Percentiles rank a stretch among this genome's conserved stretches.
Conservation (phyloP, 2,329 filamentous ascomycete genomes). For the Alternaria hordeiaustralica region DNA sequence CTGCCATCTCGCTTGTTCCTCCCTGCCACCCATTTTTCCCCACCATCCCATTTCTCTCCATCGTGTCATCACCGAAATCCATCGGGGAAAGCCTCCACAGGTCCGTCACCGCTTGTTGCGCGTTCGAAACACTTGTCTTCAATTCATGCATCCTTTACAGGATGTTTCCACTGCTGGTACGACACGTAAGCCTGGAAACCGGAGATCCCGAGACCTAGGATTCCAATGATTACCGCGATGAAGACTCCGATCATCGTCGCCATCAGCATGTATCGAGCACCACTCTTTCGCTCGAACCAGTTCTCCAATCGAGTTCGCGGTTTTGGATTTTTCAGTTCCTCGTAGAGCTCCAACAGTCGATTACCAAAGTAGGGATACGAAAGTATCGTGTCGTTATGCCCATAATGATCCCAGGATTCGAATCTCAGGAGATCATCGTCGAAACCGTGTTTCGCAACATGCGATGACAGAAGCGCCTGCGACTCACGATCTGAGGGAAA, state of each 20-base stretch:
- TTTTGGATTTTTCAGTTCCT: no score
- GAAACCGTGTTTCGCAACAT: conserved; percentile 5
- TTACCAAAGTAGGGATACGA: conserved; percentile 35
- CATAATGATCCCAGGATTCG: conserved; percentile 6
- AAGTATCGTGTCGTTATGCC: conserved; percentile 23
- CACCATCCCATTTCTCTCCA: neutral
- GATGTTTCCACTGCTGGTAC: conserved; percentile 45
- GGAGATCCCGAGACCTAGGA: conserved; percentile 32
- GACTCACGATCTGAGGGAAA: conserved; percentile 15
- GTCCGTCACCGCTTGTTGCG: neutral
- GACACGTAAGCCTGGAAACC: conserved; percentile 40
- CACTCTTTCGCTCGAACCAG: conserved; percentile 36
- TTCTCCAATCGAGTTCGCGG: no score
- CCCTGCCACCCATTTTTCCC: neutral
- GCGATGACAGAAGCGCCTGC: conserved; percentile 12
- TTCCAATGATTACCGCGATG: conserved; percentile 36
- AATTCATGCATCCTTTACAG: conserved; percentile 11
- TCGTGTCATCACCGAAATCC: neutral
- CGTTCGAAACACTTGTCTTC: neutral
- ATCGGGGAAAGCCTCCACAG: neutral
- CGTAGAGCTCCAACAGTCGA: conserved; percentile 13
- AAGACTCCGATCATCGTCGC: conserved; percentile 40
- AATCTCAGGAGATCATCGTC: conserved; percentile 9
- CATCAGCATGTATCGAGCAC: conserved; percentile 43
- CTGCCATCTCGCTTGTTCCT: neutral